Evolutionary conservation across 2,329 filamentous ascomycete genomes (phyloP).

Genomic region (Phialocephala sp.): DNA sequence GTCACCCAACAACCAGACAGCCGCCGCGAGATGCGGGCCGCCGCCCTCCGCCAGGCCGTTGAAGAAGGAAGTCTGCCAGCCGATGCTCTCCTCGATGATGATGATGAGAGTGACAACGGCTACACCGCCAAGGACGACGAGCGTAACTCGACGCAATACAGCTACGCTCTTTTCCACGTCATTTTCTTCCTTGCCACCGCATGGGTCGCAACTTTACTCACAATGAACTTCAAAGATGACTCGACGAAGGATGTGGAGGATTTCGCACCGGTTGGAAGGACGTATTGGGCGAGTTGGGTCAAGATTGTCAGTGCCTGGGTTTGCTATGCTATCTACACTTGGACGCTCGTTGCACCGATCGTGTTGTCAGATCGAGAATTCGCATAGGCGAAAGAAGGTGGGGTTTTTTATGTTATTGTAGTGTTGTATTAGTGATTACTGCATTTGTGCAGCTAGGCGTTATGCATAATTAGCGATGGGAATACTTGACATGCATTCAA

Average conservation of each 20-base stretch:
- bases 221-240: conserved; percentile 72
- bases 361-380: conserved; percentile 81
- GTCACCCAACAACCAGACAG: conserved; percentile 81
- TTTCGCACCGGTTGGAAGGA: conserved; percentile 91
- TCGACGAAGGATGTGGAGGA: conserved; percentile 70
- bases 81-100: conserved; percentile 77
- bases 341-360: conserved; percentile 89
- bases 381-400: not conserved
- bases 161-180: conserved; percentile 92
- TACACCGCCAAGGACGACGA: conserved; percentile 83
- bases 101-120: conserved; percentile 63
- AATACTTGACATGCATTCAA: conserved; percentile 2
- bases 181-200: conserved; percentile 97
- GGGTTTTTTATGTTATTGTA: conserved; percentile 5
- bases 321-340: conserved; percentile 91
- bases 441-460: conserved; percentile 5
- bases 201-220: conserved; percentile 92
- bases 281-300: conserved; percentile 98
- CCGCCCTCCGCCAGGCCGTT: conserved; percentile 88
- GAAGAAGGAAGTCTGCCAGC: conserved; percentile 92
- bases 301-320: conserved; percentile 99
- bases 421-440: not conserved
- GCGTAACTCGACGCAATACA: conserved; percentile 88
- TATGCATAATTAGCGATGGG: not conserved
- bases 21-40: conserved; percentile 89